Base-by-base conservation (phyloP, 495 filamentous ascomycete genomes). In the Penicillium paradoxum region DNA sequence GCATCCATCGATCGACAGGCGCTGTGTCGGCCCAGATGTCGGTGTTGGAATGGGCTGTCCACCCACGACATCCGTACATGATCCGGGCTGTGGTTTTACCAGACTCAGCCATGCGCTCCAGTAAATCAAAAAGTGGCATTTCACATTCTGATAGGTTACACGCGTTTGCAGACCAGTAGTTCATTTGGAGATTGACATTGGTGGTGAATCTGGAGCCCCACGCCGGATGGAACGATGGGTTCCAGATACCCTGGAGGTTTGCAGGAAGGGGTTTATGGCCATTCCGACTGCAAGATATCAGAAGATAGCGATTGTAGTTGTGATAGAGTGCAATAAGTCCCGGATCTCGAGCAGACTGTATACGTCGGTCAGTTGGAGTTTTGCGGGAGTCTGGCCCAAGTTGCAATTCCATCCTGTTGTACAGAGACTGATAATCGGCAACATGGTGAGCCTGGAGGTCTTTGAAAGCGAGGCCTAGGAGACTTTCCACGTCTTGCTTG, bases 121-220 rank as follows among this genome's bases (percentile, higher is more conserved):
- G 54, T 1, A 75, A 59, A 25, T 72, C 61, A 49, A 79, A 77
- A 8, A 81, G 51, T 14, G 68, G 60, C 34, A 55, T 10, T 42
- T 67, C 66, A 27, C 68, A 71, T 49, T 69, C 66, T 0, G 60
- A 57, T 4, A 71, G 39, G 50, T 80, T 79, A 17, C 70, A 78
- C 10, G 69, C 39, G 39, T 71, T 66, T 14, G 74, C 70, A 2
- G 68, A 71, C 79, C 79, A 83, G 60, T 83, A 82, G 65, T 83
- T 84, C 79, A 83, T 84, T 60, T 83, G 69, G 0, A 74, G 66
- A 45, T 84, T 83, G 63, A 81, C 76, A 54, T 83, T 83, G 45
- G 78, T 77, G 3, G 80, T 83, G 59, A 73, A 83, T 45, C 78
- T 81, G 43, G 71, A 70, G 17, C 74, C 75, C 79, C 79, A 84